These are phyloP conservation scores for Cucurbita moschata DNA, from an alignment of 306 rosid genomes.

Conservation along the genomic window DNA sequence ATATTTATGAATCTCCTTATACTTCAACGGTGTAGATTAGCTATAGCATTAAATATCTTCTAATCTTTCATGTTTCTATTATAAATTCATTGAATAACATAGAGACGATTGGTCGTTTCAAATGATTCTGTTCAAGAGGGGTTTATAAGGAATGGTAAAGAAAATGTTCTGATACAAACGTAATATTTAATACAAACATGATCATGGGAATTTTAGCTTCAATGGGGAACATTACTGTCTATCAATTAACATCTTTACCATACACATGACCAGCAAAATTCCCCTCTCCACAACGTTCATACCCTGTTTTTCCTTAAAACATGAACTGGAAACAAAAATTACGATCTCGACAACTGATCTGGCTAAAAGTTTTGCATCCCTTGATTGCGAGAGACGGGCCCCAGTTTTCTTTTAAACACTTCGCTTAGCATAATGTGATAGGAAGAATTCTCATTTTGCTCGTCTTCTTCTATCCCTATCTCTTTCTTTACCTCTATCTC, in stretches of 20 bases:
- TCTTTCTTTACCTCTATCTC: conserved; percentile 50
- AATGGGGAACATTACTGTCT: background rate
- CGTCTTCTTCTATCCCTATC: conserved; percentile 44
- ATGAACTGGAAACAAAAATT: background rate
- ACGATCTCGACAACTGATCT: background rate
- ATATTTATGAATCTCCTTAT: background rate
- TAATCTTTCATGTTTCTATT: too few species aligned
- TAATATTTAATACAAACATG: background rate
- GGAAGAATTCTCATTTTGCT: conserved; percentile 21
- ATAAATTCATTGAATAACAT: too few species aligned
- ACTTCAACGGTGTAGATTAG: background rate
- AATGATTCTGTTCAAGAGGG: background rate
- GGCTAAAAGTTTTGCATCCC: background rate
- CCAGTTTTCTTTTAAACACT: background rate
- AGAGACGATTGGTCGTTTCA: too few species aligned
- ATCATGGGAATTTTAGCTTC: background rate
- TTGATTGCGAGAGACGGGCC: background rate
- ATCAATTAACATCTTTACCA: background rate
- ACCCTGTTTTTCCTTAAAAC: background rate
- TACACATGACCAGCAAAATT: background rate
- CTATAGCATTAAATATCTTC: background rate
- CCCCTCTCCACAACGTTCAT: conserved; percentile 1
- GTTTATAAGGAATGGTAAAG: background rate
- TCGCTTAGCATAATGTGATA: background rate
- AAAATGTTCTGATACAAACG: background rate